Evolutionary conservation across 2,329 filamentous ascomycete species (phyloP), one percentile per base, ranked within the genome.

Genomic region (Bipolaris zeicola): DNA sequence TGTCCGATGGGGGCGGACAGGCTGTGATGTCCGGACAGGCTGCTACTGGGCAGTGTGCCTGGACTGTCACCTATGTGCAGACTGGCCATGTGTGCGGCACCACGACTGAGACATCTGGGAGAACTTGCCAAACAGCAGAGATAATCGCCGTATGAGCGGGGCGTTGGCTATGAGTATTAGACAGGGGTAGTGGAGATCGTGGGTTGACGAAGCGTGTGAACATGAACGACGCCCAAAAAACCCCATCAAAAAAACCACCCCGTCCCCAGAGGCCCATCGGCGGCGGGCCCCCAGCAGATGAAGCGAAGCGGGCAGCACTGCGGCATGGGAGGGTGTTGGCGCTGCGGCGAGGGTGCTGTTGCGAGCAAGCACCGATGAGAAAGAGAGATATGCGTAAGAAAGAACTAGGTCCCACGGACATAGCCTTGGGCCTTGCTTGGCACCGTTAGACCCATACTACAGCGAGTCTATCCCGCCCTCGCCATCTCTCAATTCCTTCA

Each of bases 401-500:
- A 62, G 64, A 64, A 63, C 60, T 61, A 63, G 65, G 55, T 66
- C 62, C 51, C 58, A 60, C 55, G 58, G 61, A 57, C 56, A 61
- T 55, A 63, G 64, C 62, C 54, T 54, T 60, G 57, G 59, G 59
- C 50, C 36, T 59, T 46, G 58, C 59, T 65, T 64, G 61, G 64
- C 64, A 55, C 52, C 54, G 55, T 61, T 62, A 56, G 54, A 59
- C 52, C 51, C 54, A 57, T 60, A 54, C 57, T 50, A 55, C 52
- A 61, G 59, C 63, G 56, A 63, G 58, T 60, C 50, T 53, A 58
- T 57, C 50, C 50, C 50, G 54, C 57, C 59, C 57, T 63, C 58
- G 57, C 58, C 44, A 63, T 61, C 64, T 63, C 61, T 59, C 58
- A 65, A 60, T 62, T 66, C 63, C 61, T 65, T 66, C 62, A 60